Conservation (phyloP, 441 rosid species). For the Sinapis alba region DNA sequence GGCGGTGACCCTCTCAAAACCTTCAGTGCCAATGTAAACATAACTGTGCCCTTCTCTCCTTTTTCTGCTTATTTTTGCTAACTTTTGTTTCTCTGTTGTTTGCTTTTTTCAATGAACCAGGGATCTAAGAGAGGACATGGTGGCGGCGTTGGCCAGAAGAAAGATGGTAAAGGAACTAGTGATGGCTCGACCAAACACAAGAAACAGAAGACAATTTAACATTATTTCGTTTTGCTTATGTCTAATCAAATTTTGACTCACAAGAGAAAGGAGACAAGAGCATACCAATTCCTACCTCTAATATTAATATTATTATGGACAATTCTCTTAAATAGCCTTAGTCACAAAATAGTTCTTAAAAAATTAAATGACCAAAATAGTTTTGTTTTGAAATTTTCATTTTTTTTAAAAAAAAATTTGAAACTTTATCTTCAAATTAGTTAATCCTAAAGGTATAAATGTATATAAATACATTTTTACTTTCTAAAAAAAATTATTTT, state of each 20-base stretch:
- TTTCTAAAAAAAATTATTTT: no score
- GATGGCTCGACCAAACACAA: constrained; percentile 27
- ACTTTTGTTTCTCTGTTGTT: neutral
- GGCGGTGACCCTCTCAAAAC: constrained; percentile 75
- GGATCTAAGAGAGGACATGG: constrained; percentile 33
- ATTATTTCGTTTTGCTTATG: neutral
- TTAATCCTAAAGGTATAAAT: no score
- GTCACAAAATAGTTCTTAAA: no score
- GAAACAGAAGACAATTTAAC: constrained; percentile 34
- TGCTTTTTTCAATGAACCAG: constrained; percentile 22
- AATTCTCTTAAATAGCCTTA: no score
- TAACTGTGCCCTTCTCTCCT: neutral
- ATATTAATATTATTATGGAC: no score
- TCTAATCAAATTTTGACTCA: constrained; percentile 34
- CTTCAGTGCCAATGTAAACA: constrained; percentile 62
- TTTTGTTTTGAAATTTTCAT: no score
- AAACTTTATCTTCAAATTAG: no score
- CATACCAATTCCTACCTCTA: neutral
- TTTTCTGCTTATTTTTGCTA: constrained; percentile 1
- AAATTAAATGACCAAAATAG: no score
- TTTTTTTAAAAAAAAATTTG: no score
- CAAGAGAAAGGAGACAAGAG: neutral
- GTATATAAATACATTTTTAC: no score
- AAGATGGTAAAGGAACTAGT: constrained; percentile 28
- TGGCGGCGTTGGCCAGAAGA: constrained; percentile 28